Evolutionary conservation across 768 basidiomycete species (phyloP), one percentile per base, ranked within the genome.

Genomic region (Boletales sp.): DNA sequence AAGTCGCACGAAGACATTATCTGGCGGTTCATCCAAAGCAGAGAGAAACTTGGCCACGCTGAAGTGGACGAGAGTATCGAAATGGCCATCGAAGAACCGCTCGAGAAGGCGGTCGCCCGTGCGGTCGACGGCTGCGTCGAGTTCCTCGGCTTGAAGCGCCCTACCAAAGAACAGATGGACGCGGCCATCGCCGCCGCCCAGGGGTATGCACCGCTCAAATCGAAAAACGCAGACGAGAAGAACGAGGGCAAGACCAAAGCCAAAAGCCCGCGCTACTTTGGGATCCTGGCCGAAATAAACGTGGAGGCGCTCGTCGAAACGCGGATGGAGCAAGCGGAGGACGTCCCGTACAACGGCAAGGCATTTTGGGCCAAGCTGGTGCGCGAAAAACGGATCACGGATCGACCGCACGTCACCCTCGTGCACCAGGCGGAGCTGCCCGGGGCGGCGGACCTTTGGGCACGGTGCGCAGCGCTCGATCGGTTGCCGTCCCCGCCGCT

Each of bases 341-440:
- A 68, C 29, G 60, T 63, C 18, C 62, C 67, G 24, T 50, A 60
- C 18, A 52, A 55, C 1, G 70, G 70, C 12, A 69, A 59, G 47
- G 40, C 50, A 5, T 75, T 90, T 51, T 88, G 82, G 77, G 57
- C 65, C 1, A 43, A 57, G 8, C 61, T 94, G 29, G 71, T 75
- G 48, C 37, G 43, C 9, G 66, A 67, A 0, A 61, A 71, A 5
- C 74, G 88, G 21, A 66, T 95, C 13, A 63, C 78, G 14, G 56
- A 65, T 36, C 69, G 77, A 4, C 92, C 94, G 1, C 97, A 98
- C 68, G 75, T 97, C 48, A 98, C 95, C 2, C 72, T 99, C 51
- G 85, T 86, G 29, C 97, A 99, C 67, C 64, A 66, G 54, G 83
- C 82, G 18, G 50, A 67, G n/a, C 66, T 76, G 6, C 66, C 69